A percentile compares a stretch with the other conserved stretches of the same genome.
phyloP scores from a whole-genome alignment of 768 basidiomycete species.

The Favolaschia claudopus region DNA sequence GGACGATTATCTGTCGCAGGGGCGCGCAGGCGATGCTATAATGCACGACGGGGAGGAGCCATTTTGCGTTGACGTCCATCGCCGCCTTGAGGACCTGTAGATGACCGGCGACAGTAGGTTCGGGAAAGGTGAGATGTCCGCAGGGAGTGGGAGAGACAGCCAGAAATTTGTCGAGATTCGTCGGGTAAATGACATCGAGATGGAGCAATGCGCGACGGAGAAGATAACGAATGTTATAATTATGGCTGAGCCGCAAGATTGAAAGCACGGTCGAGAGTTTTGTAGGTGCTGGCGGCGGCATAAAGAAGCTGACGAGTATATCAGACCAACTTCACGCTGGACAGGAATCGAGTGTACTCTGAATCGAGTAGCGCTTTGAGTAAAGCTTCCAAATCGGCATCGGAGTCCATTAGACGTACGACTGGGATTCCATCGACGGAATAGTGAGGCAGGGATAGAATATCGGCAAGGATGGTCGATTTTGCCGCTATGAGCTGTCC shows the following conservation, averaged over 20 bases:
- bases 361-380: neutral
- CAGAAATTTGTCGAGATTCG: neutral
- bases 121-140: neutral
- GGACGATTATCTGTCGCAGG: neutral
- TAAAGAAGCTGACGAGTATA: neutral
- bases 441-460: slow-evolving; percentile 1
- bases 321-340: neutral
- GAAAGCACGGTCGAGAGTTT: neutral
- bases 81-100: neutral
- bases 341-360: neutral
- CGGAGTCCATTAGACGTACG: slow-evolving; percentile 4
- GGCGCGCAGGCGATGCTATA: neutral
- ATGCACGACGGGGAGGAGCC: neutral
- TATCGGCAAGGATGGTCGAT: neutral
- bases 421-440: slow-evolving; percentile 5
- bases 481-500: neutral
- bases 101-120: neutral
- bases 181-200: neutral
- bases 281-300: slow-evolving; percentile 1
- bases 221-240: neutral
- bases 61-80: slow-evolving; percentile 5
- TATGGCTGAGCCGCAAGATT: neutral
- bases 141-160: neutral
- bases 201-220: neutral
- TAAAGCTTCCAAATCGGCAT: slow-evolving; percentile 6